Conservation (phyloP, 208 protist genomes). For the Porcisia deanei region DNA sequence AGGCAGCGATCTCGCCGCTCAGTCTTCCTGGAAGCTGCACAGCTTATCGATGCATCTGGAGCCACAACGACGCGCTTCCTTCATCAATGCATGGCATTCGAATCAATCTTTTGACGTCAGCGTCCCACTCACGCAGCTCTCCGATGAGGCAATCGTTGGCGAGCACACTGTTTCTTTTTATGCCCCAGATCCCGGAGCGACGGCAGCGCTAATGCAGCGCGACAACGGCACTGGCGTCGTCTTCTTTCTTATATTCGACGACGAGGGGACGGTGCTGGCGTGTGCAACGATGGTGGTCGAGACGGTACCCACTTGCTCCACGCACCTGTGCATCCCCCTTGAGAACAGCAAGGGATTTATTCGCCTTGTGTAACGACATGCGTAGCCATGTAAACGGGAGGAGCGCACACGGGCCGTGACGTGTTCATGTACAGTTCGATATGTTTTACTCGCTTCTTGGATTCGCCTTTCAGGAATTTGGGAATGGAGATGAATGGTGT, state of each 20-base stretch:
- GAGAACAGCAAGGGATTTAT: slow-evolving; percentile 26
- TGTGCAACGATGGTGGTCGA: slow-evolving; percentile 24
- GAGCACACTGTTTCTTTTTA: slow-evolving; percentile 30
- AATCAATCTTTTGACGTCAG: slow-evolving; percentile 26
- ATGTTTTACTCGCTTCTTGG: not conserved
- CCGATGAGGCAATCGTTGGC: slow-evolving; percentile 23
- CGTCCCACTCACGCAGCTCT: slow-evolving; percentile 18
- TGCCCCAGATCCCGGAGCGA: slow-evolving; percentile 8
- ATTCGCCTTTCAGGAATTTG: not conserved
- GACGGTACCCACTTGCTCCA: not conserved
- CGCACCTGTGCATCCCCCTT: slow-evolving; percentile 20
- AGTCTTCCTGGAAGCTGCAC: slow-evolving; percentile 19
- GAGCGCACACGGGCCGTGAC: not conserved
- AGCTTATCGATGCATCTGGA: slow-evolving; percentile 30
- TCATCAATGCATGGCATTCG: slow-evolving; percentile 33
- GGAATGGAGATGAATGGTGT: too few relatives aligned
- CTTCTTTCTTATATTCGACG: slow-evolving; percentile 35
- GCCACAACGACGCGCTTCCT: slow-evolving; percentile 25
- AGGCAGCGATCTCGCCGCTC: not conserved
- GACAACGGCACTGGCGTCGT: slow-evolving; percentile 11
- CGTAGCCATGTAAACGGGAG: not conserved
- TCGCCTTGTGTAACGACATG: slow-evolving; percentile 11
- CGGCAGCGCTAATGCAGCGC: slow-evolving; percentile 17
- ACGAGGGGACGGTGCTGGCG: slow-evolving; percentile 27
- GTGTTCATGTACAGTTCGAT: not conserved